Percentiles rank a stretch among this genome's conserved stretches.
phyloP scores from a whole-genome alignment of 768 basidiomycete species.

The Ramaria rubella region DNA sequence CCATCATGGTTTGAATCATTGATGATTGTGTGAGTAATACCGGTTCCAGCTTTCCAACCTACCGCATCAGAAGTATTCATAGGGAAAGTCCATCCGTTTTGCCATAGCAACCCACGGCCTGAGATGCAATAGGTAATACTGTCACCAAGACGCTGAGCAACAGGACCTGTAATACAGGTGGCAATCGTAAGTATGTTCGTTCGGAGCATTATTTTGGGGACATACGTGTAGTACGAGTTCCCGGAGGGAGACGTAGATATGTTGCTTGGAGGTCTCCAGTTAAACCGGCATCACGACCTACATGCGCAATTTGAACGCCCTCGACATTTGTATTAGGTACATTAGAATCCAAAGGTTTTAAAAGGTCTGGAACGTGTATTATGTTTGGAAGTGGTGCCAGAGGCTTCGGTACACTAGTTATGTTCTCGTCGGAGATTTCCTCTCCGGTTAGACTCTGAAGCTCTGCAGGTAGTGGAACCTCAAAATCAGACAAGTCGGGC shows the following conservation, averaged over 20 bases:
- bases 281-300: constrained; percentile 6
- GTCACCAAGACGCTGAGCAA: constrained; percentile 7
- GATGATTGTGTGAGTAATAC: constrained; percentile 17
- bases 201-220: too few relatives aligned
- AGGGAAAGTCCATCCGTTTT: constrained; percentile 11
- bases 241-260: constrained; percentile 9
- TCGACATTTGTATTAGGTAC: background rate
- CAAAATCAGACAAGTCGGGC: constrained; percentile 3
- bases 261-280: constrained; percentile 6
- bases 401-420: background rate
- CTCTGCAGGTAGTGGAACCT: constrained; percentile 1
- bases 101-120: constrained; percentile 3
- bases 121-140: constrained; percentile 8
- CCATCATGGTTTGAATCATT: constrained; percentile 16
- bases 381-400: constrained; percentile 3
- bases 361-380: constrained; percentile 4
- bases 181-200: too few relatives aligned
- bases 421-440: background rate
- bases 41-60: constrained; percentile 20
- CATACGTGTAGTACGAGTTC: constrained; percentile 7
- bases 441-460: background rate
- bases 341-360: background rate
- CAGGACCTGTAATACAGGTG: background rate
- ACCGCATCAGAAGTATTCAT: constrained; percentile 7
- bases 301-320: background rate